Percentiles rank a stretch among this genome's conserved stretches.
These are phyloP conservation scores for Mucor sp. DNA, from an alignment of 371 early-diverging fungal species.

Conservation along the genomic window DNA sequence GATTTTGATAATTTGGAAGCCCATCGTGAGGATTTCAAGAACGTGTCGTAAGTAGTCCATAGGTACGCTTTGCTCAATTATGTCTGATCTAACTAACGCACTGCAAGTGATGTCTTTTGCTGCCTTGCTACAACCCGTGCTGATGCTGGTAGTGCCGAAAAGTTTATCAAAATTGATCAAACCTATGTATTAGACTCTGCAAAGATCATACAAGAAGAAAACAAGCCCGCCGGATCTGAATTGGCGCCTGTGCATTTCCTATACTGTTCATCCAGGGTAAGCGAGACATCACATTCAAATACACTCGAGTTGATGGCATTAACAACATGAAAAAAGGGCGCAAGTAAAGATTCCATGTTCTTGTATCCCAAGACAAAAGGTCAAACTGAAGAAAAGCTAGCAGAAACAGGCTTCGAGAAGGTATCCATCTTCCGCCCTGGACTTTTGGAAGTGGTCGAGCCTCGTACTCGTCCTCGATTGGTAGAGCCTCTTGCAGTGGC, in stretches of 20 bases:
- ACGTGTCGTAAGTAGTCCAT: conserved; percentile 35
- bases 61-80: neutral
- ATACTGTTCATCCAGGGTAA: conserved; percentile 60
- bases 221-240: conserved; percentile 34
- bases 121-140: conserved; percentile 58
- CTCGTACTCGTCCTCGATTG: conserved; percentile 19
- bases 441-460: conserved; percentile 52
- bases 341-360: conserved; percentile 62
- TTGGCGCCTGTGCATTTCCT: conserved; percentile 62
- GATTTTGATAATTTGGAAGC: conserved; percentile 53
- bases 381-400: conserved; percentile 68
- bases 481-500: conserved; percentile 18
- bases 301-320: too few relatives aligned
- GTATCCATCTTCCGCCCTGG: conserved; percentile 71
- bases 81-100: neutral
- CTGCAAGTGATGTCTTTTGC: conserved; percentile 15
- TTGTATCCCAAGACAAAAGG: conserved; percentile 78
- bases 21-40: conserved; percentile 38
- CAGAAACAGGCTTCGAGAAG: conserved; percentile 61
- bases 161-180: conserved; percentile 75
- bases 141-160: conserved; percentile 66
- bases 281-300: neutral
- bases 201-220: conserved; percentile 62
- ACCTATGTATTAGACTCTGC: conserved; percentile 71
- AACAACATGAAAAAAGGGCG: conserved; percentile 28